Evolutionary conservation across 1,284 basidiomycete species (phyloP), one percentile per base, ranked within the genome.

Genomic region (Trichosporon ovoides): DNA sequence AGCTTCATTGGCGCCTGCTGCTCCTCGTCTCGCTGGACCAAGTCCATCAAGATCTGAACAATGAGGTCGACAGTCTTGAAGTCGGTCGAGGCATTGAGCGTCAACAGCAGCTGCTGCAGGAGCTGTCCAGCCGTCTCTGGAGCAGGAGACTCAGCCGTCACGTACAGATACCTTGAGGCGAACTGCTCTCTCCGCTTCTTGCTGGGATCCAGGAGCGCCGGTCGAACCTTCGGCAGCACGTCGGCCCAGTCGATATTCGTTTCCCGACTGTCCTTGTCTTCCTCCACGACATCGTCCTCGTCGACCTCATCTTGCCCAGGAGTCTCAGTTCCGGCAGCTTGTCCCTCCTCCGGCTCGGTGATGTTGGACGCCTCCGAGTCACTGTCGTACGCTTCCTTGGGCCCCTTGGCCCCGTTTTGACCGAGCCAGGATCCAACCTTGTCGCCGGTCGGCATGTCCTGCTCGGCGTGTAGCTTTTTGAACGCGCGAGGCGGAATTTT

Each of bases 371-470:
- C 55, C 11, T 60, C 68, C 19, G 68, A 68, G 48, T 65, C 62
- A 12, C 72, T 73, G 22, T 73, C 71, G 59, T 72, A 72, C n/a
- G 72, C 70, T 40, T 58, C 59, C 40, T 60, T 60, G 55, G 60
- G 20, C 46, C 58, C 57, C 53, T 62, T 68, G 38, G 34, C 56
- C 3, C 33, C 19, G 46, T 37, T 40, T 35, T 70, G 66, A 55
- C 71, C 68, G 13, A 76, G 67, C 76, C 76, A 77, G 55, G 71
- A 70, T 48, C 75, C 75, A 63, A 77, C 75, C 64, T 77, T 77
- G 33, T 61, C 65, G 46, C 65, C 67, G 16, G 74, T 53, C 37
- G 73, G 61, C 71, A 74, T 74, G 53, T 63, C 66, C 50, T 66
- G 62, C 55, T 68, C 68, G 61, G 66, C 66, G 56, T 74, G 68